These are phyloP conservation scores for Scedosporium apiospermum DNA, from an alignment of 2,329 filamentous ascomycete genomes.

Conservation along the genomic window DNA sequence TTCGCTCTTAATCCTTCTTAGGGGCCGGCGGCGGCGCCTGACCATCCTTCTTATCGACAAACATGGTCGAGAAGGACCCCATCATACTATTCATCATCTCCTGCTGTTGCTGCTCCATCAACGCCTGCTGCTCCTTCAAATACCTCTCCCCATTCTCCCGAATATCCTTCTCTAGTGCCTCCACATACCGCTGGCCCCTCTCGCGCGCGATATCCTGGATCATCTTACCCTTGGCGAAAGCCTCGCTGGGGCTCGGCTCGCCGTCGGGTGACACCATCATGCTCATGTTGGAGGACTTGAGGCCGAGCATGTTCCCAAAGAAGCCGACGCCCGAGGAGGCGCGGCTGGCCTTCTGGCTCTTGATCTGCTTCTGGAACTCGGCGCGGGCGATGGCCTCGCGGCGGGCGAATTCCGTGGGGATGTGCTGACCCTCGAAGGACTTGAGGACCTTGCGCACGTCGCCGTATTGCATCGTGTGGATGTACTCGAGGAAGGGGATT, in stretches of 20 bases:
- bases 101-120: constrained; percentile 81
- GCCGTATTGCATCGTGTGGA: constrained; percentile 83
- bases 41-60: constrained; percentile 17
- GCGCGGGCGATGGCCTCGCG: constrained; percentile 79
- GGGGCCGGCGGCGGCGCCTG: neutral
- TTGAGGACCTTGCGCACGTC: constrained; percentile 82
- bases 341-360: constrained; percentile 54
- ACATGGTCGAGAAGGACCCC: constrained; percentile 57
- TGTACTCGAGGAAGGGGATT: constrained; percentile 95
- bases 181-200: constrained; percentile 81
- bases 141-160: constrained; percentile 89
- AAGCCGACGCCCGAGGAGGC: constrained; percentile 55
- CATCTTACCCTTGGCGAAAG: constrained; percentile 90
- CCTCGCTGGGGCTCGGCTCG: constrained; percentile 63
- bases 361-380: constrained; percentile 72
- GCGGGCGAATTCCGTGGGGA: constrained; percentile 81
- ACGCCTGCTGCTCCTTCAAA: constrained; percentile 84
- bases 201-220: constrained; percentile 89
- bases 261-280: constrained; percentile 53
- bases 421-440: constrained; percentile 81
- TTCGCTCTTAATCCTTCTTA: neutral
- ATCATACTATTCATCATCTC: constrained; percentile 92
- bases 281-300: constrained; percentile 61
- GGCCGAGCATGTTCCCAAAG: constrained; percentile 63
- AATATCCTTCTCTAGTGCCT: constrained; percentile 83